Evolutionary conservation across 495 filamentous ascomycete genomes (phyloP), one percentile per base, ranked within the genome.

Genomic region (Aspergillus cavernicola): DNA sequence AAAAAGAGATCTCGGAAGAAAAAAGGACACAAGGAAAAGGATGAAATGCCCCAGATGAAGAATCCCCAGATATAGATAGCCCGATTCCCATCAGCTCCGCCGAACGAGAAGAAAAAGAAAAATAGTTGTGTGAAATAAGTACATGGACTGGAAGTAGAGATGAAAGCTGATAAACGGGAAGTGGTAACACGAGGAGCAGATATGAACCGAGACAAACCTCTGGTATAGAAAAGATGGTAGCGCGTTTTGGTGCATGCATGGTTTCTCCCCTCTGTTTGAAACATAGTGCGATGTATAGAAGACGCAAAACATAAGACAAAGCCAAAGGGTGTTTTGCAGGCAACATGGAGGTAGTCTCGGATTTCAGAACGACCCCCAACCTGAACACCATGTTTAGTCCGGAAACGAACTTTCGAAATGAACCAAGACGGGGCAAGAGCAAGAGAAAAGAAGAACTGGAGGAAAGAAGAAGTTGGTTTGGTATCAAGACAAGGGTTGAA

Each of bases 401-500:
- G n/a, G n/a, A n/a, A n/a, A n/a, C n/a, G n/a, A n/a, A n/a, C n/a
- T n/a, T n/a, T n/a, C n/a, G n/a, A n/a, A n/a, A n/a, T n/a, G n/a
- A n/a, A n/a, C n/a, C n/a, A n/a, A n/a, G n/a, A n/a, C n/a, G n/a
- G n/a, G n/a, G n/a, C n/a, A n/a, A n/a, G n/a, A n/a, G n/a, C n/a
- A n/a, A n/a, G n/a, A n/a, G n/a, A n/a, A n/a, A n/a, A n/a, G n/a
- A n/a, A n/a, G n/a, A n/a, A n/a, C n/a, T n/a, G n/a, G n/a, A n/a
- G n/a, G n/a, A n/a, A n/a, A n/a, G n/a, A n/a, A n/a, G n/a, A n/a
- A n/a, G n/a, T n/a, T n/a, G n/a, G n/a, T n/a, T 42, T 55, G 42
- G 57, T 59, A 59, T 58, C 52, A 50, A 57, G 36, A 57, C 50
- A 50, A 40, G 23, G 35, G 11, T 41, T 31, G 52, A 55, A 59